Conservation (phyloP, 257 asterid species). For the Osmanthus fragrans region DNA sequence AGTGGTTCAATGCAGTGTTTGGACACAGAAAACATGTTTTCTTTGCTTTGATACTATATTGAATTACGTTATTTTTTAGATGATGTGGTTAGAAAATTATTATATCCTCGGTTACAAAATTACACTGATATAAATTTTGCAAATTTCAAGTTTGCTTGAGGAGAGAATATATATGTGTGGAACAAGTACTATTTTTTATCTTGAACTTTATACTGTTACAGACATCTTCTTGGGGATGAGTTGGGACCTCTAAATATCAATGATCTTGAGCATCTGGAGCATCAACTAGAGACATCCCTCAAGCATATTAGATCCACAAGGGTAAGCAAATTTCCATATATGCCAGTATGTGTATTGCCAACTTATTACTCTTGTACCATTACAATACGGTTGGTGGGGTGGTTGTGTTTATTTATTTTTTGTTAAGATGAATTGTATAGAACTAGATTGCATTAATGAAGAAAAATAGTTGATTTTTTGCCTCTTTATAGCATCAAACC, state of each 20-base stretch:
- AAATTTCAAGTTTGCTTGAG: background rate
- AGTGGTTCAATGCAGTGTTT: background rate
- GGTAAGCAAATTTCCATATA: conserved; percentile 42
- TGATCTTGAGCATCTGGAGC: conserved; percentile 85
- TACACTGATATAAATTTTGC: background rate
- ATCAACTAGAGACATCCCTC: conserved; percentile 79
- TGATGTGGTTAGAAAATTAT: too few species aligned
- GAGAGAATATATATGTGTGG: background rate
- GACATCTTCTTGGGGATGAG: conserved; percentile 98
- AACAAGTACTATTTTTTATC: background rate
- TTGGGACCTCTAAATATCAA: conserved; percentile 79
- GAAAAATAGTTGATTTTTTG: background rate
- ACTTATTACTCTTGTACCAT: background rate
- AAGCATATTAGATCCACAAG: conserved; percentile 90
- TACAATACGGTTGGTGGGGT: background rate
- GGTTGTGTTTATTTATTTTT: background rate
- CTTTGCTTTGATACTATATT: too few species aligned
- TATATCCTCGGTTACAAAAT: background rate
- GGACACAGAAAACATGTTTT: too few species aligned
- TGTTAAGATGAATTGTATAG: background rate
- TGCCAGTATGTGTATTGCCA: background rate
- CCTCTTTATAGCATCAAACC: background rate
- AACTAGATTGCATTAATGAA: background rate
- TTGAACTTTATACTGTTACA: conserved; percentile 27
- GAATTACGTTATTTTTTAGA: background rate